Conservation (phyloP, 1,284 basidiomycete species). For the Ustilago tritici region DNA sequence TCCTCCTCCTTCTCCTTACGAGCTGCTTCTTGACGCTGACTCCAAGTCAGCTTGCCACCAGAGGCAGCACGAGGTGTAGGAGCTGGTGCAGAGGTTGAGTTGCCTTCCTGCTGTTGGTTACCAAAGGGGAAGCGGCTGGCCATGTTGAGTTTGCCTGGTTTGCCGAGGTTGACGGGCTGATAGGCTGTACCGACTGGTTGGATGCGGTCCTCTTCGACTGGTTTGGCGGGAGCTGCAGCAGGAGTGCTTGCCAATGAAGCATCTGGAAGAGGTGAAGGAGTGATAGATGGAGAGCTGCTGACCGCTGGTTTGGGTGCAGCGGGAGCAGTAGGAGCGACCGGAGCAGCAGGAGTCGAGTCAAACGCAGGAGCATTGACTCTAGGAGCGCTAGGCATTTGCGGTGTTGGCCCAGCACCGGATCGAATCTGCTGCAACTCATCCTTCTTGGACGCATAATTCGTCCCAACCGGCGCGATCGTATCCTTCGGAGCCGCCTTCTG, state of each 20-base stretch:
- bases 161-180: slow-evolving; percentile 63
- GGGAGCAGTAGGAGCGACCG: slow-evolving; percentile 20
- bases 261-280: slow-evolving; percentile 38
- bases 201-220: slow-evolving; percentile 64
- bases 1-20: slow-evolving; percentile 63
- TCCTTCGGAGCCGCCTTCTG: slow-evolving; percentile 60
- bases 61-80: slow-evolving; percentile 30
- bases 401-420: slow-evolving; percentile 37
- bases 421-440: slow-evolving; percentile 65
- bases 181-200: slow-evolving; percentile 68
- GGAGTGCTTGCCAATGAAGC: slow-evolving; percentile 10
- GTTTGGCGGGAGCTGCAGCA: slow-evolving; percentile 38
- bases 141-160: slow-evolving; percentile 67
- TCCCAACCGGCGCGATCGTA: slow-evolving; percentile 62
- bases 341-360: slow-evolving; percentile 37
- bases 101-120: slow-evolving; percentile 38
- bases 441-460: slow-evolving; percentile 58
- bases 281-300: slow-evolving; percentile 12
- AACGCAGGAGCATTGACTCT: slow-evolving; percentile 40
- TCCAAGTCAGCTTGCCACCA: slow-evolving; percentile 67
- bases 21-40: slow-evolving; percentile 66
- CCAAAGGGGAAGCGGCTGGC: slow-evolving; percentile 65
- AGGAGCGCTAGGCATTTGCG: slow-evolving; percentile 34
- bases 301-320: slow-evolving; percentile 17
- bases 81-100: slow-evolving; percentile 38